Conservation (phyloP, 768 basidiomycete genomes). For the Lactarius akahatsu region DNA sequence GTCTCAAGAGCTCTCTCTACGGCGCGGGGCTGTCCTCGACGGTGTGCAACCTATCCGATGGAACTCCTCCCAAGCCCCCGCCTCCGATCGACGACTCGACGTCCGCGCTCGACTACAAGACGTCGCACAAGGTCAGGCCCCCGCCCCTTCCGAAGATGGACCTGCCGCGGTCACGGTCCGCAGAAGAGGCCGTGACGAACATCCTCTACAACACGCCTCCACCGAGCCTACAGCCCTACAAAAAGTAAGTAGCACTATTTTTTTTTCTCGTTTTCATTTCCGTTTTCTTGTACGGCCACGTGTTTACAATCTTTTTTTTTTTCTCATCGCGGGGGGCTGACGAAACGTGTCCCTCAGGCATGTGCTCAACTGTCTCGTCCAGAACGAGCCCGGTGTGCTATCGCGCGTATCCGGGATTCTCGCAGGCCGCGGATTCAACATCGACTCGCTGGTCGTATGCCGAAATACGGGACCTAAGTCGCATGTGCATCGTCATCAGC, state of each 20-base stretch:
- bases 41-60: conserved; percentile 27
- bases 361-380: conserved; percentile 94
- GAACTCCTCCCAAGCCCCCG: conserved; percentile 61
- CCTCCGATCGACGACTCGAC: conserved; percentile 89
- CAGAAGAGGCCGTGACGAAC: conserved; percentile 96
- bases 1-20: conserved; percentile 11
- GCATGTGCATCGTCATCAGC: conserved; percentile 96
- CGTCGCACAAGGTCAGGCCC: conserved; percentile 63
- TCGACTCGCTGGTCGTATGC: conserved; percentile 97
- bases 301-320: conserved; percentile 11
- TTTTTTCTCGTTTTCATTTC: background rate
- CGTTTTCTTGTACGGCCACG: conserved; percentile 12
- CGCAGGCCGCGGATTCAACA: conserved; percentile 96
- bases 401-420: conserved; percentile 97
- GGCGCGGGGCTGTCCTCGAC: conserved; percentile 32
- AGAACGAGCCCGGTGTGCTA: conserved; percentile 99
- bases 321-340: background rate
- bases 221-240: conserved; percentile 86
- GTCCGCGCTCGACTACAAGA: conserved; percentile 94
- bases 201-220: conserved; percentile 96
- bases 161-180: conserved; percentile 76
- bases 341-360: conserved; percentile 54
- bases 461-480: conserved; percentile 94
- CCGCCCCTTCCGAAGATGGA: conserved; percentile 86
- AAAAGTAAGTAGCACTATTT: conserved; percentile 54